phyloP scores from a whole-genome alignment of 2,329 filamentous ascomycete genomes.

The Dactylonectria estremocensis region DNA sequence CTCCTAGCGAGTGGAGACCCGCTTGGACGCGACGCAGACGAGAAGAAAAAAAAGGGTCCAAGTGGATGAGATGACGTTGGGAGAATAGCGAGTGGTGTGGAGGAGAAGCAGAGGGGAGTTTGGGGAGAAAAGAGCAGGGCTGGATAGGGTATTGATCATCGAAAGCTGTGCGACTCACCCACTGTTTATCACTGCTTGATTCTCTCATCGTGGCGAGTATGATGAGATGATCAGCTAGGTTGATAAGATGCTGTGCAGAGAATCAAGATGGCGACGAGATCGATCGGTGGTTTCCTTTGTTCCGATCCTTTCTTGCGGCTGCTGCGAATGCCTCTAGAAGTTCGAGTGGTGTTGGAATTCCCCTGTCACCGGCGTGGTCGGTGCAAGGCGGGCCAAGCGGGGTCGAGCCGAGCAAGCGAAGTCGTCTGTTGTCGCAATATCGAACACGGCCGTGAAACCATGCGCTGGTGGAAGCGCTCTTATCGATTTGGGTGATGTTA shows the following conservation, averaged over 20 bases:
- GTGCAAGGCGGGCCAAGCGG: not conserved
- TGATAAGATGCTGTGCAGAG: not conserved
- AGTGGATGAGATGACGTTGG: conserved; percentile 43
- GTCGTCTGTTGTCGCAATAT: not conserved
- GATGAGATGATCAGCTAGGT: not conserved
- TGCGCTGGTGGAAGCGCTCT: not conserved
- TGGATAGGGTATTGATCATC: conserved; percentile 27
- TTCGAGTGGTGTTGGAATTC: not conserved
- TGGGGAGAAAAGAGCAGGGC: conserved; percentile 32
- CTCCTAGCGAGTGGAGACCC: conserved; percentile 31
- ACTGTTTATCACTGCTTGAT: conserved; percentile 61
- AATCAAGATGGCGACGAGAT: conserved; percentile 14
- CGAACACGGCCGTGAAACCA: not conserved
- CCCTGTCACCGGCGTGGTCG: not conserved
- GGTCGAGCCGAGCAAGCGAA: not conserved
- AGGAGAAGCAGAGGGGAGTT: conserved; percentile 24
- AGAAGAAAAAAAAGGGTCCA: conserved; percentile 40
- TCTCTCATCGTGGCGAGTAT: conserved; percentile 37
- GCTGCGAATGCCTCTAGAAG: not conserved
- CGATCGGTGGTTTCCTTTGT: not conserved
- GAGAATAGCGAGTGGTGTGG: conserved; percentile 26
- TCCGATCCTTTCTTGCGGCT: not conserved
- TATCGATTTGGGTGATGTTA: not conserved
- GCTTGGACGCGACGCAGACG: conserved; percentile 42
- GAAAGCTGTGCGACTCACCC: conserved; percentile 57